Base-by-base conservation (phyloP, 495 filamentous ascomycete genomes). In the Xylaria cubensis region DNA sequence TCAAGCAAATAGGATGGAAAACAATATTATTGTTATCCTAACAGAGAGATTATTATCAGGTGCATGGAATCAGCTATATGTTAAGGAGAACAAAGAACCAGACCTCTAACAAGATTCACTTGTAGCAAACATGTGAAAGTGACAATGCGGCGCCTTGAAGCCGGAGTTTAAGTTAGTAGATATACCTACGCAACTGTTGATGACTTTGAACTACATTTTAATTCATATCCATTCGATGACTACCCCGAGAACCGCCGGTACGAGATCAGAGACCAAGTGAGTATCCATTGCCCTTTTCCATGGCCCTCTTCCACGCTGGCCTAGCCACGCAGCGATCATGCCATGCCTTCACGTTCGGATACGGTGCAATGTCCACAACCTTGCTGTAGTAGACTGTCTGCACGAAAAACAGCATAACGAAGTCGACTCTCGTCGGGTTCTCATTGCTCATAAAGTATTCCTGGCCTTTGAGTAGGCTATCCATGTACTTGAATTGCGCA, bases 201-300 rank as follows among this genome's bases (percentile, higher is more conserved):
- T 13, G 10, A 32, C 12, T 15, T 34, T 59, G 29, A 17, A 59
- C n/a, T 12, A 17, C 15, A 59, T n/a, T 17, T 29, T 6, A 36
- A n/a, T 17, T 17, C 26, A 9, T 36, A 59, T 59, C 34, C 9
- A 41, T 4, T 36, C 56, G 17, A 61, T 19, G 15, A 21, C 7
- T 9, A 39, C 2, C 17, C 17, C 0, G 32, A 61, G 26, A 61
- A 39, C 5, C 24, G 56, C 17, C 17, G 8, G 15, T 0, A 21
- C 32, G 17, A 44, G 39, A 0, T 41, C 53, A 69, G 24, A 75
- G 71, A 5, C 46, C 58, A 12, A 80, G 56, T 51, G 74, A 51
- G 64, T 80, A 80, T 6, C 69, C 78, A 62, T 79, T 77, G 1
- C 77, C 77, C 72, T 80, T 80, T 72, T 76, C 73, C 58, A 79